Percentiles rank a stretch among this genome's conserved stretches.
Conservation (phyloP, 2,329 filamentous ascomycete species). For the Blastomyces gilchristii region DNA sequence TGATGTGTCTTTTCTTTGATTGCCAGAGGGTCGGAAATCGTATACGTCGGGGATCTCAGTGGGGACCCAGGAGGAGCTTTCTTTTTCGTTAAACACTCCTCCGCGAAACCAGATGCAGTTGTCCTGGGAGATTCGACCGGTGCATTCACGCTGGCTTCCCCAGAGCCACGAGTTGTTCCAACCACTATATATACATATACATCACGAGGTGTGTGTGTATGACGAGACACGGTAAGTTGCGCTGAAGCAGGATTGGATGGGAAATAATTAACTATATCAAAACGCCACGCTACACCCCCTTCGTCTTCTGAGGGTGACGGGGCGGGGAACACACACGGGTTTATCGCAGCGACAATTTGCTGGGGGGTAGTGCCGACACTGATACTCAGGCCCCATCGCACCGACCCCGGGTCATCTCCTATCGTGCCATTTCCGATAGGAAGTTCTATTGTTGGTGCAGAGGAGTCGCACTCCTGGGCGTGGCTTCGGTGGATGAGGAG, state of each 20-base stretch:
- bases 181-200: conserved; percentile 2
- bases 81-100: background rate
- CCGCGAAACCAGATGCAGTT: conserved; percentile 10
- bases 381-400: conserved; percentile 9
- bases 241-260: background rate
- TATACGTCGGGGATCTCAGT: background rate
- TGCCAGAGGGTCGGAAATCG: background rate
- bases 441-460: conserved; percentile 7
- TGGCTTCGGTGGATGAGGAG: background rate
- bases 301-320: background rate
- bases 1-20: background rate
- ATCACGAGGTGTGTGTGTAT: background rate
- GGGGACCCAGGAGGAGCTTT: conserved; percentile 5
- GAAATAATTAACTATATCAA: background rate
- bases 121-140: background rate
- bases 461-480: background rate
- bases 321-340: conserved; percentile 5
- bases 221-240: background rate
- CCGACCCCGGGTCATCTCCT: background rate
- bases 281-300: background rate
- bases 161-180: conserved; percentile 11
- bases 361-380: conserved; percentile 10
- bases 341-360: conserved; percentile 5
- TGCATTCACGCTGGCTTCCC: conserved; percentile 1
- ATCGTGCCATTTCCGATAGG: conserved; percentile 7